phyloP scores from a whole-genome alignment of 2,329 filamentous ascomycete genomes.

The Phyllosticta ampelicida region DNA sequence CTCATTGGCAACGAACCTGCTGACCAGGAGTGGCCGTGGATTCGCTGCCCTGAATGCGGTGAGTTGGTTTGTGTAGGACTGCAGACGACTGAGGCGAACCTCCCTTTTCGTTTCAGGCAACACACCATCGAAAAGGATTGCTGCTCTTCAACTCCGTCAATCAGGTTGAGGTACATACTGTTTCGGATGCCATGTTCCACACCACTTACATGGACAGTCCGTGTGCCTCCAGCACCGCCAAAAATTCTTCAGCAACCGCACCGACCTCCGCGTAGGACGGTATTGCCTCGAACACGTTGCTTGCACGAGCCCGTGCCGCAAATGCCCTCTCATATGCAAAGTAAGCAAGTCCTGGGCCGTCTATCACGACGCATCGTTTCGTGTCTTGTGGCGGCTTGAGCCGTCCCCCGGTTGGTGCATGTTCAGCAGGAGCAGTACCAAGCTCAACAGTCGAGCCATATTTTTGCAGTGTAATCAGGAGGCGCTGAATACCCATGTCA shows the following conservation, averaged over 20 bases:
- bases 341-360: conserved; percentile 10
- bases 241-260: conserved; percentile 42
- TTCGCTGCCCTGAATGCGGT: conserved; percentile 31
- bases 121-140: conserved; percentile 78
- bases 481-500: conserved; percentile 8
- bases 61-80: conserved; percentile 47
- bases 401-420: neutral
- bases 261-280: conserved; percentile 57
- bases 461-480: conserved; percentile 4
- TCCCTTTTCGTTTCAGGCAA: conserved; percentile 57
- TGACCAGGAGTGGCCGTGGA: neutral
- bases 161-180: conserved; percentile 10
- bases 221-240: conserved; percentile 46
- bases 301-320: conserved; percentile 1
- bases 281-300: conserved; percentile 6
- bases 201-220: conserved; percentile 52
- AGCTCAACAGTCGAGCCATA: conserved; percentile 7
- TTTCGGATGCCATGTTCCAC: neutral
- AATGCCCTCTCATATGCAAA: conserved; percentile 8
- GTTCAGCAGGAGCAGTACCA: neutral
- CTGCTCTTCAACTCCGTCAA: conserved; percentile 36
- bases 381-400: neutral
- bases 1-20: conserved; percentile 12
- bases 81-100: conserved; percentile 51
- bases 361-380: conserved; percentile 1